These are phyloP conservation scores for Urostyla sp. DNA, from an alignment of 73 alveolate species.

Conservation along the genomic window DNA sequence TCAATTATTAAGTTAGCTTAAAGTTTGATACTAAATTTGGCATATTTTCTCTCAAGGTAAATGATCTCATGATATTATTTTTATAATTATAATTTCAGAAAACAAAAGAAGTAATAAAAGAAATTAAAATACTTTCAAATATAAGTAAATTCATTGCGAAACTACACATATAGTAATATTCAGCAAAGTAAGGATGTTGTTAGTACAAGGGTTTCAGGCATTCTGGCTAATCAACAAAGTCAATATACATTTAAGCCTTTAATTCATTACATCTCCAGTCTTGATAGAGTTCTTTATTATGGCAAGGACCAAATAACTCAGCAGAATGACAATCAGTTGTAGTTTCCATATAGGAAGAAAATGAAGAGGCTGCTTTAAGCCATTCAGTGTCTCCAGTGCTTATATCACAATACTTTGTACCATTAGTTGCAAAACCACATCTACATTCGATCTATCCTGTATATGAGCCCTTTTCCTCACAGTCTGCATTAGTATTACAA, in stretches of 20 bases:
- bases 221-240: slow-evolving; percentile 45
- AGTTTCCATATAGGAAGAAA: slow-evolving; percentile 9
- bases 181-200: slow-evolving; percentile 40
- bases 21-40: too few species aligned
- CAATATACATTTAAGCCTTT: slow-evolving; percentile 57
- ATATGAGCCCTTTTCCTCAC: slow-evolving; percentile 49
- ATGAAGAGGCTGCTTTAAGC: slow-evolving; percentile 36
- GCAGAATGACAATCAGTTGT: slow-evolving; percentile 52
- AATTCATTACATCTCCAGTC: slow-evolving; percentile 62
- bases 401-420: slow-evolving; percentile 62
- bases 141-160: background rate
- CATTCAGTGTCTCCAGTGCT: slow-evolving; percentile 63
- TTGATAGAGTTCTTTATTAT: background rate
- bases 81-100: too few species aligned
- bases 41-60: too few species aligned
- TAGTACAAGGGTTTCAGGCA: slow-evolving; percentile 33
- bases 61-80: too few species aligned
- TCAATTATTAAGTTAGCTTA: background rate
- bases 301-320: slow-evolving; percentile 57
- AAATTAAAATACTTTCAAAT: background rate
- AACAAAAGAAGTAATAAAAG: background rate
- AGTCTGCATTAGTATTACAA: slow-evolving; percentile 50
- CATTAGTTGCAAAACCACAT: slow-evolving; percentile 59
- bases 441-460: slow-evolving; percentile 47
- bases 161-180: slow-evolving; percentile 25